Conservation (phyloP, 140 eudicot species). For the Bidens hawaiensis region DNA sequence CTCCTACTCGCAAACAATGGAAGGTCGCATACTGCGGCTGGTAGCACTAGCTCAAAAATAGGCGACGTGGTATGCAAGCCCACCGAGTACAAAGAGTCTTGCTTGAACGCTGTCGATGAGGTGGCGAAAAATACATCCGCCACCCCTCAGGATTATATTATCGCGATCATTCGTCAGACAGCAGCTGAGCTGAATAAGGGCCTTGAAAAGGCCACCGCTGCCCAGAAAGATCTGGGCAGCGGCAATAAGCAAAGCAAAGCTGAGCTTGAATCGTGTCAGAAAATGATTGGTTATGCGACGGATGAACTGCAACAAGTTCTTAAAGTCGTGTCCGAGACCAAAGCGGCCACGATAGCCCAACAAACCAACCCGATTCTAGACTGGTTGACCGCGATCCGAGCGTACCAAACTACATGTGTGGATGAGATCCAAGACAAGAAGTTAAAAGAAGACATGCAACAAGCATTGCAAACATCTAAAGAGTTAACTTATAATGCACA, state of each 20-base stretch:
- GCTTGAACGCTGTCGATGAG: conserved; percentile 35
- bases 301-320: conserved; percentile 54
- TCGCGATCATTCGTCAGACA: conserved; percentile 44
- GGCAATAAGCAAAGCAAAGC: conserved; percentile 17
- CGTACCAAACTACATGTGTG: conserved; percentile 45
- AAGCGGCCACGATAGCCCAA: conserved; percentile 25
- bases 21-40: not conserved
- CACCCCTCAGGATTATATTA: conserved; percentile 52
- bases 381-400: conserved; percentile 54
- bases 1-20: conserved; percentile 21
- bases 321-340: conserved; percentile 31
- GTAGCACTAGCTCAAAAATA: conserved; percentile 28
- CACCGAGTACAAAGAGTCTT: conserved; percentile 48
- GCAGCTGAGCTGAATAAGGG: conserved; percentile 36
- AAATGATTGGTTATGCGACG: conserved; percentile 44
- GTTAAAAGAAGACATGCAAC: conserved; percentile 30
- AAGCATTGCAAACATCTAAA: conserved; percentile 46
- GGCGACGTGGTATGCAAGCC: conserved; percentile 46
- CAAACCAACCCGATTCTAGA: conserved; percentile 41
- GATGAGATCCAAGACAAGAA: conserved; percentile 47
- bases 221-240: conserved; percentile 18
- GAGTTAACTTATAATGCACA: conserved; percentile 63
- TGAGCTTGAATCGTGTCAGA: conserved; percentile 59
- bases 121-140: conserved; percentile 58
- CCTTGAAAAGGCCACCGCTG: conserved; percentile 31